Evolutionary conservation across 371 early-diverging fungal genomes (phyloP), one percentile per base, ranked within the genome.

Genomic region (Mucor irregularis): DNA sequence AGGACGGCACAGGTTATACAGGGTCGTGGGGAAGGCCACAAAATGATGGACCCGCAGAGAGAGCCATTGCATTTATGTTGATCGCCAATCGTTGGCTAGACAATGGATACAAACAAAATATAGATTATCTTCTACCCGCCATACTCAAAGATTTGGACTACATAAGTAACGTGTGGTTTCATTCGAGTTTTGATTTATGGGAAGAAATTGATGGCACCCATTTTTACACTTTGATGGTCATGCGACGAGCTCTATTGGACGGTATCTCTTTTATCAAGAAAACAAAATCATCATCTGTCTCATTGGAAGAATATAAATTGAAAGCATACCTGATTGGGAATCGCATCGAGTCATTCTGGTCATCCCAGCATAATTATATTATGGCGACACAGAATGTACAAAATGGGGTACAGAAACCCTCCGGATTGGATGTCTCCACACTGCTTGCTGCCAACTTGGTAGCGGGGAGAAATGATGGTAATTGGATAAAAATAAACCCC

Each of bases 41-140:
- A 64, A 87, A 88, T 59, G 94, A 94, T 63, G 92, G 91, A 0
- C 93, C 93, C 10, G 92, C 91, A 4, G 78, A 87, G 17, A 81
- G 93, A 2, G 89, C 84, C 0, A 63, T 68, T 4, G 58, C 82
- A 11, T 42, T 87, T 22, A 73, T 82, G 1, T 34, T 58, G n/a
- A 85, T 81, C 42, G 80, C 80, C 2, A 28, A 71, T 1, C 53
- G 62, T 19, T 74, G 63, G 38, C 39, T 46, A 2, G 43, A 49
- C 6, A 25, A 45, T 14, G 19, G 54, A 3, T 5, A 54, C 6
- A 17, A 37, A 30, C n/a, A 58, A 9, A 4, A 22, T 56, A 0
- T 14, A 35, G 13, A 10, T 31, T 22, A 50, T 26, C n/a, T 65
- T 3, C 5, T 39, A 2, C 66, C 61, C 4, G 66, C 69, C 40